Conservation (phyloP, 129 eudicot genomes). For the Tagetes patula region DNA sequence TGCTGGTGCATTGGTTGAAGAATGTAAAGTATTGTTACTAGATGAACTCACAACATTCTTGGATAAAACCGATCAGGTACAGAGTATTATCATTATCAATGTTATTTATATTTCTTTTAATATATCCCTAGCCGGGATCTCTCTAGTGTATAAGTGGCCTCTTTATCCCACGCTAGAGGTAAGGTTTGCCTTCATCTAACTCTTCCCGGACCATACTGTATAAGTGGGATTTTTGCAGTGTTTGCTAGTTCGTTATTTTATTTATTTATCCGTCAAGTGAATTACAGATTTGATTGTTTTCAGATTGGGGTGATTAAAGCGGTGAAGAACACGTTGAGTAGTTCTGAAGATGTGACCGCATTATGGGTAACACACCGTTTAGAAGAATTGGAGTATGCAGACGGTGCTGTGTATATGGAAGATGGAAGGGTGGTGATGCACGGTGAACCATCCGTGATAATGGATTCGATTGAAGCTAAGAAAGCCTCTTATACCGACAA, state of each 20-base stretch:
- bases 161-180: no score
- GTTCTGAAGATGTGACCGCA: constrained; percentile 65
- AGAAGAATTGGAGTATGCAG: constrained; percentile 87
- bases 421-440: constrained; percentile 70
- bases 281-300: not conserved
- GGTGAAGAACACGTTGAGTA: constrained; percentile 59
- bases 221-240: no score
- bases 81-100: not conserved
- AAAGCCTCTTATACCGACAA: constrained; percentile 53
- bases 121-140: no score
- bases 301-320: constrained; percentile 80
- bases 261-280: not conserved
- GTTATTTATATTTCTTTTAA: not conserved
- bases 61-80: constrained; percentile 94
- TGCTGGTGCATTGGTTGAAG: constrained; percentile 88
- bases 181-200: no score
- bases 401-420: constrained; percentile 89
- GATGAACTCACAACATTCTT: constrained; percentile 96
- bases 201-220: no score
- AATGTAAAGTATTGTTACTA: constrained; percentile 75
- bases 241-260: not conserved
- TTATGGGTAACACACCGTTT: constrained; percentile 93
- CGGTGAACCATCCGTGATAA: constrained; percentile 57
- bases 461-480: constrained; percentile 53
- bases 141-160: no score